Conservation (phyloP, 129 eudicot species). For the Flaveria ramosissima region DNA sequence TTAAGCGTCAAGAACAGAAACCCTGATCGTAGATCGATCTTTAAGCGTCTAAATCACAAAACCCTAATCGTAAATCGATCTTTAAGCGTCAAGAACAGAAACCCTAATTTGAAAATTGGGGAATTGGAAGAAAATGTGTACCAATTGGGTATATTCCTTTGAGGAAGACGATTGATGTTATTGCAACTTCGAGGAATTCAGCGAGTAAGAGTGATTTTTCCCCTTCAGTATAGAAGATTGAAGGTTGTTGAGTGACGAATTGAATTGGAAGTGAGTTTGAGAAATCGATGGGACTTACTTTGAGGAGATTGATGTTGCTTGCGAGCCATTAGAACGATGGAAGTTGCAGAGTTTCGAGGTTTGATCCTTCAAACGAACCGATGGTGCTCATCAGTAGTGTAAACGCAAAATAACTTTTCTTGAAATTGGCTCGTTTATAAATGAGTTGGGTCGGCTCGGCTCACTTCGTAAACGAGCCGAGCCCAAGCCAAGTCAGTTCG, state of each 20-base stretch:
- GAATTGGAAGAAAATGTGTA: conserved; percentile 7
- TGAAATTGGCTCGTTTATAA: too few relatives aligned
- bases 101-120: background rate
- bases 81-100: background rate
- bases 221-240: conserved; percentile 37
- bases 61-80: too few relatives aligned
- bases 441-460: too few relatives aligned
- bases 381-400: background rate
- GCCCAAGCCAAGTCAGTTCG: too few relatives aligned
- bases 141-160: conserved; percentile 84
- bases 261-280: background rate
- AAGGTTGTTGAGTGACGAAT: background rate
- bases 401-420: too few relatives aligned
- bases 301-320: conserved; percentile 52
- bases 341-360: background rate
- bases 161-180: conserved; percentile 78
- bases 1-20: too few relatives aligned
- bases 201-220: conserved; percentile 52
- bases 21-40: too few relatives aligned
- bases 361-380: background rate
- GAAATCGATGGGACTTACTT: conserved; percentile 33
- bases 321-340: conserved; percentile 32
- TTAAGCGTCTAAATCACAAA: too few relatives aligned
- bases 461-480: too few relatives aligned
- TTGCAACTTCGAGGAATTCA: conserved; percentile 79